Evolutionary conservation across 768 basidiomycete genomes (phyloP).

Genomic region (Mycena chlorophos): DNA sequence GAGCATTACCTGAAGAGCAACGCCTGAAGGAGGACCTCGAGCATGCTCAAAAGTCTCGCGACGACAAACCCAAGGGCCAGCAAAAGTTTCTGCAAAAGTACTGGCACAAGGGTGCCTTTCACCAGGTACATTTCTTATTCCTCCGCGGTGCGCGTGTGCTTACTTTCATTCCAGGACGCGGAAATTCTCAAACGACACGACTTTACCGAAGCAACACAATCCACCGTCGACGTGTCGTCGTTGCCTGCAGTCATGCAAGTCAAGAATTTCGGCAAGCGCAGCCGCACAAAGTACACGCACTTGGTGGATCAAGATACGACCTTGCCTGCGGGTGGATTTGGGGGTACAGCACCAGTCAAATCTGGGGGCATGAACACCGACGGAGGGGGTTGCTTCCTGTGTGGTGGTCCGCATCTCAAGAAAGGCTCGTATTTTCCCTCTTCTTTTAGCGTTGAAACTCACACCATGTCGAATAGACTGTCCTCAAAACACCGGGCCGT

Average conservation of each 20-base stretch:
- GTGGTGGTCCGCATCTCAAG: slow-evolving; percentile 92
- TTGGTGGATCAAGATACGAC: slow-evolving; percentile 94
- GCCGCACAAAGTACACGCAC: slow-evolving; percentile 95
- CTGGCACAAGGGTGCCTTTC: slow-evolving; percentile 99
- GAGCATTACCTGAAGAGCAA: slow-evolving; percentile 92
- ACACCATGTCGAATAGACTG: slow-evolving; percentile 39
- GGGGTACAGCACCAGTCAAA: slow-evolving; percentile 55
- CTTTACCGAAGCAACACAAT: slow-evolving; percentile 87
- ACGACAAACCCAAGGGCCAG: slow-evolving; percentile 87
- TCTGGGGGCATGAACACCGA: slow-evolving; percentile 56
- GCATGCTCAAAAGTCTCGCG: slow-evolving; percentile 75
- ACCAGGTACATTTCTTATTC: too few species aligned
- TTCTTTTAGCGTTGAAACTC: background rate
- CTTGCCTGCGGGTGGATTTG: slow-evolving; percentile 58
- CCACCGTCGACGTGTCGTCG: slow-evolving; percentile 82
- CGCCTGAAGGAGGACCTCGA: slow-evolving; percentile 90
- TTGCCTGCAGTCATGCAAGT: slow-evolving; percentile 98
- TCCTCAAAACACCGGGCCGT: slow-evolving; percentile 49
- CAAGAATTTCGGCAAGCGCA: slow-evolving; percentile 89
- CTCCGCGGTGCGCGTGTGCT: too few species aligned
- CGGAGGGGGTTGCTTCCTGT: slow-evolving; percentile 82
- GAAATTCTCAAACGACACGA: slow-evolving; percentile 84
- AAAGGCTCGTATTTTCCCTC: slow-evolving; percentile 55
- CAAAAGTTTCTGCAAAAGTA: slow-evolving; percentile 97
- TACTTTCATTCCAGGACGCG: slow-evolving; percentile 61